Evolutionary conservation across 805 yeast genomes (phyloP).

Genomic region (Lachancea cidri): DNA sequence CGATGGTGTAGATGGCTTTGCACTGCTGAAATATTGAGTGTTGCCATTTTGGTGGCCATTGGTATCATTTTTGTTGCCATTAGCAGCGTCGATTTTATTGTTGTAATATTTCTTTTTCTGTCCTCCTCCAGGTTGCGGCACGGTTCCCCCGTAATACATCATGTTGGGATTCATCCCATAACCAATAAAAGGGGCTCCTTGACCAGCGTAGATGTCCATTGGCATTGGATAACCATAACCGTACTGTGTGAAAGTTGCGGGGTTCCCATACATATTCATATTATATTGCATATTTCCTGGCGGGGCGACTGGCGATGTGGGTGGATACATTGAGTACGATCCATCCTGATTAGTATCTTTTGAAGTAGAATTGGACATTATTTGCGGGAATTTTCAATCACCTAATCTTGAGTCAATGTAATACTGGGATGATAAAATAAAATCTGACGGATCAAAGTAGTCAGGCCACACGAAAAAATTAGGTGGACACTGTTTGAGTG

Average conservation of each 20-base stretch:
- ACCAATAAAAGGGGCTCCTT: conserved; percentile 10
- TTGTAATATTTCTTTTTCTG: conserved; percentile 8
- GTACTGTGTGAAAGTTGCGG: conserved; percentile 8
- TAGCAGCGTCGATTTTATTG: conserved; percentile 1
- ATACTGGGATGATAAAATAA: background rate
- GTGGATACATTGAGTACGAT: conserved; percentile 33
- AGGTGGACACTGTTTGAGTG: background rate
- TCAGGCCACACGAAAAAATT: background rate
- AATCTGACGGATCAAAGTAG: background rate
- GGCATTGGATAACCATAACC: conserved; percentile 19
- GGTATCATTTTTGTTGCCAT: conserved; percentile 10
- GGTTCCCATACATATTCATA: conserved; percentile 8
- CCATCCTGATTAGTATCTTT: conserved; percentile 20
- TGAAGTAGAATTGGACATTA: conserved; percentile 7
- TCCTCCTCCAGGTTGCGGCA: conserved; percentile 7
- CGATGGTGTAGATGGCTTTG: background rate
- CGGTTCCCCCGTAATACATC: conserved; percentile 20
- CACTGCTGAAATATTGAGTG: conserved; percentile 10
- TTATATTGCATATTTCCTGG: conserved; percentile 24
- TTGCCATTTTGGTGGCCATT: conserved; percentile 14
- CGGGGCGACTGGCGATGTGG: conserved; percentile 27
- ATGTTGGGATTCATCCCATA: conserved; percentile 24
- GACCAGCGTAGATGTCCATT: conserved; percentile 14
- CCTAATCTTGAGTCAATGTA: background rate
- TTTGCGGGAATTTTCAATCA: background rate